Evolutionary conservation across 1,284 basidiomycete genomes (phyloP).

Genomic region (Boletus semigastroideus): DNA sequence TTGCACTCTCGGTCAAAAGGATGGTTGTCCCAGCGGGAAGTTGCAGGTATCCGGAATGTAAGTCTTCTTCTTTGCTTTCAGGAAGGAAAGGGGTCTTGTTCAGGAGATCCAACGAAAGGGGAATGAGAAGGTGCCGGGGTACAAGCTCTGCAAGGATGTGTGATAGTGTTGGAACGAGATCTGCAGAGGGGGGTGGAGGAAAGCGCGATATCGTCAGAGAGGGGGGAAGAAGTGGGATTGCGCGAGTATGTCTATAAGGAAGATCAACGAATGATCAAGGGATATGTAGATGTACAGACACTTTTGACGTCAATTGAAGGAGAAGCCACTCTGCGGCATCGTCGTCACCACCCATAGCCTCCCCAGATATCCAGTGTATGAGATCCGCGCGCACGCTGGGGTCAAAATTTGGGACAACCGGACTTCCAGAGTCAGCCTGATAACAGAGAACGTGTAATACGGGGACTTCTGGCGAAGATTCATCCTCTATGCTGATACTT

Average conservation of each 20-base stretch:
- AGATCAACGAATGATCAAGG: slow-evolving; percentile 1
- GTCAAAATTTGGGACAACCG: slow-evolving; percentile 5
- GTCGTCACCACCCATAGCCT: slow-evolving; percentile 65
- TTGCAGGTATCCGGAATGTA: slow-evolving; percentile 76
- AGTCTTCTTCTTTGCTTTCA: slow-evolving; percentile 70
- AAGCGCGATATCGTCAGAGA: slow-evolving; percentile 65
- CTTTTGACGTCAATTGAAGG: slow-evolving; percentile 60
- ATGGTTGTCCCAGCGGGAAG: slow-evolving; percentile 63
- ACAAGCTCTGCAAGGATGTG: slow-evolving; percentile 57
- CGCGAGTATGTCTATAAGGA: slow-evolving; percentile 60
- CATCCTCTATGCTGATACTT: slow-evolving; percentile 37
- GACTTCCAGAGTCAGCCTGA: slow-evolving; percentile 21
- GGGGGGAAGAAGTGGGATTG: slow-evolving; percentile 66
- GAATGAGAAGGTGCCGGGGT: slow-evolving; percentile 48
- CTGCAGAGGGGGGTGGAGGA: slow-evolving; percentile 42
- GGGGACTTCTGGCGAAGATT: slow-evolving; percentile 45
- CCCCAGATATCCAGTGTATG: slow-evolving; percentile 68
- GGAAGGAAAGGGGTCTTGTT: slow-evolving; percentile 64
- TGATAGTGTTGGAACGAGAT: slow-evolving; percentile 45
- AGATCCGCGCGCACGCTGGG: slow-evolving; percentile 47
- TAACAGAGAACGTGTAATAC: slow-evolving; percentile 71
- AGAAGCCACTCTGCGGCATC: slow-evolving; percentile 80
- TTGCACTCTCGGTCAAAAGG: slow-evolving; percentile 64
- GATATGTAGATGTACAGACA: slow-evolving; percentile 46
- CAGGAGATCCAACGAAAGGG: slow-evolving; percentile 56